Evolutionary conservation across 805 yeast species (phyloP).

Genomic region (Candida railenensis): DNA sequence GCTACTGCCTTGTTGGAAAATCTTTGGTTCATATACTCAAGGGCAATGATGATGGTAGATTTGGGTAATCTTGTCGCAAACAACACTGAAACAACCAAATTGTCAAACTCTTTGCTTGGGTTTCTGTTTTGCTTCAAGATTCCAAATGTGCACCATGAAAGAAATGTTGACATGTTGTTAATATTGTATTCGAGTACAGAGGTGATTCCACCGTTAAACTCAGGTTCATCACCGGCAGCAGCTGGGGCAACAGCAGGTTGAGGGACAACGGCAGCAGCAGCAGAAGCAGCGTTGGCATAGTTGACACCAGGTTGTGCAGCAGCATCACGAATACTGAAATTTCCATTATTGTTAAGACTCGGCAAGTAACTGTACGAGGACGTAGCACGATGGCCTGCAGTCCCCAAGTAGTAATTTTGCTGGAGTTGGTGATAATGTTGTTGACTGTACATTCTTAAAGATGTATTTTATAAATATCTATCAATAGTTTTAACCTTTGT

Average conservation of each 20-base stretch:
- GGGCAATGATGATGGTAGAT: conserved; percentile 74
- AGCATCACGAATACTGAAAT: background rate
- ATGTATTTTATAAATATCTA: background rate
- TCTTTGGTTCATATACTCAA: conserved; percentile 75
- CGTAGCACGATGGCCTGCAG: conserved; percentile 38
- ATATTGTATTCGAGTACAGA: conserved; percentile 79
- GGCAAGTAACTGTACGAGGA: conserved; percentile 25
- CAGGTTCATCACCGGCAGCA: conserved; percentile 9
- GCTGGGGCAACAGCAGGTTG: conserved; percentile 3
- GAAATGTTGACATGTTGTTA: conserved; percentile 73
- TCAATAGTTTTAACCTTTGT: conserved; percentile 3
- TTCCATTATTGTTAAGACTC: conserved; percentile 10
- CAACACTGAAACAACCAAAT: conserved; percentile 64
- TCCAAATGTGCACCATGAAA: conserved; percentile 71
- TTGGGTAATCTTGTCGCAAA: conserved; percentile 87
- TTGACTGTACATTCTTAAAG: conserved; percentile 1
- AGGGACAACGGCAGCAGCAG: conserved; percentile 1
- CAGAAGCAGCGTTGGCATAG: conserved; percentile 2
- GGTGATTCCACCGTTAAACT: conserved; percentile 67
- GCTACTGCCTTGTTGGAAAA: conserved; percentile 25
- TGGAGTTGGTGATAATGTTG: conserved; percentile 13
- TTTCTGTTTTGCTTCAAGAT: conserved; percentile 52
- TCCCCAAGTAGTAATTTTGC: conserved; percentile 26
- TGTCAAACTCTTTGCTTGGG: conserved; percentile 53
- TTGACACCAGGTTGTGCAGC: conserved; percentile 7